Conservation (phyloP, 2,329 filamentous ascomycete genomes). For the Cladophialophora exuberans region DNA sequence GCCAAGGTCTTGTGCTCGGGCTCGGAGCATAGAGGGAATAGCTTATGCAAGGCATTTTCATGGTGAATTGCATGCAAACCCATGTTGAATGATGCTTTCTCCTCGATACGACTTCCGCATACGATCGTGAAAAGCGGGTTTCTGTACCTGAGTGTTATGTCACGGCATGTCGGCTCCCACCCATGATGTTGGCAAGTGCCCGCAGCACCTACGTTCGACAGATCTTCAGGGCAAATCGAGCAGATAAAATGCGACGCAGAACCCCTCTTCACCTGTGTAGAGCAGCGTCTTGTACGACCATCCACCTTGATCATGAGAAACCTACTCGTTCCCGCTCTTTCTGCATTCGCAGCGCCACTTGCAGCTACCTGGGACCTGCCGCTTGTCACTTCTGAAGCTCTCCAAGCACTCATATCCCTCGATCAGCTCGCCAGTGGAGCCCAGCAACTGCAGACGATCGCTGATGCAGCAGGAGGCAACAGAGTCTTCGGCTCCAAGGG, state of each 20-base stretch:
- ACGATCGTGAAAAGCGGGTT: background rate
- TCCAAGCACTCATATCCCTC: constrained; percentile 30
- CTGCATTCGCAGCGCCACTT: constrained; percentile 2
- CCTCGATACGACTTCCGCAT: background rate
- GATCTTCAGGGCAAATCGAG: background rate
- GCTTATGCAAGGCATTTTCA: no score
- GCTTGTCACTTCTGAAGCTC: constrained; percentile 23
- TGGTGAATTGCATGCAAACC: background rate
- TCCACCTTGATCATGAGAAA: background rate
- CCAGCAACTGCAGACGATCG: constrained; percentile 31
- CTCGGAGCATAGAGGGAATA: no score
- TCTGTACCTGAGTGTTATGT: no score
- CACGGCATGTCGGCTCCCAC: no score
- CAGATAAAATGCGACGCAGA: background rate
- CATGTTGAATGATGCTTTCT: background rate
- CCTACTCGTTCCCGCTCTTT: background rate
- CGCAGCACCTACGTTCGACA: background rate
- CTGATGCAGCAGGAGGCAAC: constrained; percentile 31
- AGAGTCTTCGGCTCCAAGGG: constrained; percentile 46
- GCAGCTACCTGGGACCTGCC: background rate
- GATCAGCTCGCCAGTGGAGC: constrained; percentile 31
- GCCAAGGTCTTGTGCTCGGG: constrained; percentile 1
- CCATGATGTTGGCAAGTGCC: no score
- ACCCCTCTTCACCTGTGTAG: background rate
- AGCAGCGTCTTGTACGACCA: background rate